phyloP scores from a whole-genome alignment of 768 basidiomycete species.

The Tricholoma terreum region DNA sequence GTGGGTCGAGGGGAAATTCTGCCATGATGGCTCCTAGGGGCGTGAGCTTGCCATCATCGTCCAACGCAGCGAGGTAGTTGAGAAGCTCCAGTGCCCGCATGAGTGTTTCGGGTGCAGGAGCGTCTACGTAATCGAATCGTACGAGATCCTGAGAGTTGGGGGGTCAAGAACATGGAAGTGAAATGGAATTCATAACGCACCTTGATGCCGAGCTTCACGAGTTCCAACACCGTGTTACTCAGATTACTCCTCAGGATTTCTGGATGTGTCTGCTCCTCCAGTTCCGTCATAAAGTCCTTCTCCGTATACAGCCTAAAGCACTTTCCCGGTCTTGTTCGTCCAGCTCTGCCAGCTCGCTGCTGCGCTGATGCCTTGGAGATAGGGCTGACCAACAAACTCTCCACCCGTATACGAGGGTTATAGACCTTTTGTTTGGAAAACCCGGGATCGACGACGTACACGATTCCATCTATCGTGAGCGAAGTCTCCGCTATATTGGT shows the following conservation, averaged over 20 bases:
- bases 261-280: slow-evolving; percentile 96
- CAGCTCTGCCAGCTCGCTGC: slow-evolving; percentile 94
- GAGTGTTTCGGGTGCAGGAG: slow-evolving; percentile 92
- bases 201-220: slow-evolving; percentile 93
- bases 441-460: slow-evolving; percentile 98
- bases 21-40: slow-evolving; percentile 89
- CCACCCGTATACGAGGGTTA: slow-evolving; percentile 95
- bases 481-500: slow-evolving; percentile 99
- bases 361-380: slow-evolving; percentile 97
- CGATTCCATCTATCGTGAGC: slow-evolving; percentile 96
- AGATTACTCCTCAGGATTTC: slow-evolving; percentile 94
- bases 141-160: slow-evolving; percentile 65
- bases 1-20: slow-evolving; percentile 98
- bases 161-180: not conserved
- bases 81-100: slow-evolving; percentile 95
- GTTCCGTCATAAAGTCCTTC: slow-evolving; percentile 92
- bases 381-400: slow-evolving; percentile 87
- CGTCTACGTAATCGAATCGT: slow-evolving; percentile 85
- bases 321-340: slow-evolving; percentile 93
- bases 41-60: slow-evolving; percentile 92
- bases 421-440: slow-evolving; percentile 99
- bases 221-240: slow-evolving; percentile 88
- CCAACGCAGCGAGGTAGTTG: slow-evolving; percentile 88
- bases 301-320: slow-evolving; percentile 97
- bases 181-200: slow-evolving; percentile 29